phyloP scores from a whole-genome alignment of 2,329 filamentous ascomycete species.

The Aspergillus ruber region DNA sequence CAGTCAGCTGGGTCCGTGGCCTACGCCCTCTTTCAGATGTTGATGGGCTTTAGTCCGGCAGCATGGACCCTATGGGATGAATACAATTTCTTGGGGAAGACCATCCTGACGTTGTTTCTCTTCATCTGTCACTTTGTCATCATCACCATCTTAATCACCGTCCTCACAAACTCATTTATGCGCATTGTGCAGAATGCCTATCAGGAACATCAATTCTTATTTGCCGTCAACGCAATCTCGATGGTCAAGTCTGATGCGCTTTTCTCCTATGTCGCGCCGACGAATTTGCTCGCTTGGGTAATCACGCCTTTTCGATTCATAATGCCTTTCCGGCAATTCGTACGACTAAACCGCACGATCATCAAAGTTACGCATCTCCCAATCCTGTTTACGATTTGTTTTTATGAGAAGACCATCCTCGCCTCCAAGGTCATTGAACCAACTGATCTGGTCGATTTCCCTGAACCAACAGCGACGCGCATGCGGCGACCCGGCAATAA shows the following conservation, averaged over 20 bases:
- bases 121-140: constrained; percentile 95
- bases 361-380: constrained; percentile 91
- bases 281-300: constrained; percentile 86
- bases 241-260: constrained; percentile 98
- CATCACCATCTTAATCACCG: constrained; percentile 88
- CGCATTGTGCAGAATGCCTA: constrained; percentile 87
- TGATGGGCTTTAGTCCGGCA: constrained; percentile 93
- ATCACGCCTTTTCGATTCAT: constrained; percentile 75
- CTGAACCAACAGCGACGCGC: constrained; percentile 47
- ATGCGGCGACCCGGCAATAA: constrained; percentile 54
- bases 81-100: constrained; percentile 73
- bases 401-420: constrained; percentile 77
- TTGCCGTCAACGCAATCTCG: constrained; percentile 93
- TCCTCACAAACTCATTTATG: constrained; percentile 96
- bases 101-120: constrained; percentile 71
- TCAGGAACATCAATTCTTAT: constrained; percentile 86
- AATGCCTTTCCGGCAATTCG: constrained; percentile 73
- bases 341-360: constrained; percentile 78
- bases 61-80: constrained; percentile 84
- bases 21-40: constrained; percentile 84
- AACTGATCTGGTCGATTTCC: constrained; percentile 75
- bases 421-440: constrained; percentile 71
- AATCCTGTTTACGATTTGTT: constrained; percentile 75
- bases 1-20: constrained; percentile 69
- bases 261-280: constrained; percentile 87